These are phyloP conservation scores for Boletus rex-veris DNA, from an alignment of 768 basidiomycete genomes.

Conservation along the genomic window DNA sequence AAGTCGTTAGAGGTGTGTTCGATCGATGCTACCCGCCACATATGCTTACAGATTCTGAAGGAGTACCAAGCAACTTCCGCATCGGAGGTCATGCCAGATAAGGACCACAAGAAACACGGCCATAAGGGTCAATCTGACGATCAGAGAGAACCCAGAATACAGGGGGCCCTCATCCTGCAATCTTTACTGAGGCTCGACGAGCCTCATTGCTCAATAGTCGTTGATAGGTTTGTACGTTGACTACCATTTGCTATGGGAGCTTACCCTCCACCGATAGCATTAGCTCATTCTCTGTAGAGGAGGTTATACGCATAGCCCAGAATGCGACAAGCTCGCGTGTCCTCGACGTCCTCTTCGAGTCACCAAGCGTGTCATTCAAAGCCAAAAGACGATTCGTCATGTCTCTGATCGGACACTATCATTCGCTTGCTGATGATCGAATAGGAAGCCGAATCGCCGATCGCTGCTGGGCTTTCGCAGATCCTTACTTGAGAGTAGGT, in stretches of 20 bases:
- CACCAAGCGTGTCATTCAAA: slow-evolving; percentile 59
- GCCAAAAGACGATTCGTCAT: slow-evolving; percentile 69
- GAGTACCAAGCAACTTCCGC: slow-evolving; percentile 17
- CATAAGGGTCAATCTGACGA: slow-evolving; percentile 24
- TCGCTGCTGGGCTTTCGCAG: slow-evolving; percentile 87
- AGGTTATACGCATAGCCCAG: slow-evolving; percentile 57
- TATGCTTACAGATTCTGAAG: slow-evolving; percentile 14
- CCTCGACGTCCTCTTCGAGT: slow-evolving; percentile 73
- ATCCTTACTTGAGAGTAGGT: slow-evolving; percentile 83
- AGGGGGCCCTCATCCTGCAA: slow-evolving; percentile 85
- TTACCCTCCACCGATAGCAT: slow-evolving; percentile 43
- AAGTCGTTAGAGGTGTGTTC: slow-evolving; percentile 46
- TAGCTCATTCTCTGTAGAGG: slow-evolving; percentile 50
- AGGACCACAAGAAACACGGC: slow-evolving; percentile 12
- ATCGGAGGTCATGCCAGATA: slow-evolving; percentile 9
- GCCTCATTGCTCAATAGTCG: slow-evolving; percentile 63
- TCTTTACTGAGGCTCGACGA: slow-evolving; percentile 67
- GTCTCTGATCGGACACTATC: slow-evolving; percentile 75
- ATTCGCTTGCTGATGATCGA: slow-evolving; percentile 79
- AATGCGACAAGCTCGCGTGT: slow-evolving; percentile 72
- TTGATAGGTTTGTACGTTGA: slow-evolving; percentile 54
- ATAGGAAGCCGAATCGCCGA: slow-evolving; percentile 90
- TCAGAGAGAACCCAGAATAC: slow-evolving; percentile 63
- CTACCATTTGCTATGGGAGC: not conserved
- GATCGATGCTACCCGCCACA: not conserved